A percentile compares a stretch with the other conserved stretches of the same genome.
phyloP scores from a whole-genome alignment of 495 filamentous ascomycete species.

The Talaromyces thailandensis region DNA sequence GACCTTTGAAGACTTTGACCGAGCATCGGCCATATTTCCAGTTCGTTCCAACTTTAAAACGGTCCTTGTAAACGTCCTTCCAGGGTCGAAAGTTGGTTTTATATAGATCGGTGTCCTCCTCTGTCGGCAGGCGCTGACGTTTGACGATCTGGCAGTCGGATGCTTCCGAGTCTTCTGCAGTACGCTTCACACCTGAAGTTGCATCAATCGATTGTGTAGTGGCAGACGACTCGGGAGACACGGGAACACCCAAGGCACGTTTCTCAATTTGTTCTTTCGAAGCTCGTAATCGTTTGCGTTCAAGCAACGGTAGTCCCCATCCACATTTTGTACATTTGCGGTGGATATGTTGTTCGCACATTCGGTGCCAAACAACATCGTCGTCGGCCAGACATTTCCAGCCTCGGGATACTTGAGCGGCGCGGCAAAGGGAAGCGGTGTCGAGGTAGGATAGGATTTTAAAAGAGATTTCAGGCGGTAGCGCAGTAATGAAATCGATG shows the following conservation, averaged over 20 bases:
- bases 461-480: conserved; percentile 85
- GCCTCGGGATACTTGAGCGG: conserved; percentile 82
- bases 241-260: conserved; percentile 44
- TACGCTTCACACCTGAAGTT: conserved; percentile 16
- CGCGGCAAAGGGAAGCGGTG: conserved; percentile 92
- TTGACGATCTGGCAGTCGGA: conserved; percentile 22
- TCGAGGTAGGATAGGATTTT: conserved; percentile 91
- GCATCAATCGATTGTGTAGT: conserved; percentile 14
- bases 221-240: conserved; percentile 14
- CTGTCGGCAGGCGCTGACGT: conserved; percentile 19
- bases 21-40: conserved; percentile 92
- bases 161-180: conserved; percentile 7
- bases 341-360: conserved; percentile 98
- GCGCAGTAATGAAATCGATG: conserved; percentile 85
- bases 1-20: conserved; percentile 72
- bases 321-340: conserved; percentile 95
- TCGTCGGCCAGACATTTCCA: conserved; percentile 89
- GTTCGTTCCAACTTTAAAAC: conserved; percentile 84
- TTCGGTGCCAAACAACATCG: conserved; percentile 95
- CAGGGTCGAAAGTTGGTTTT: conserved; percentile 58
- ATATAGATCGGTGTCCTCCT: conserved; percentile 32
- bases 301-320: conserved; percentile 84
- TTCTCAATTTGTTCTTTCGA: conserved; percentile 80
- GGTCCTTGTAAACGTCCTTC: conserved; percentile 89
- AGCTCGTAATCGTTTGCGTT: conserved; percentile 77